Evolutionary conservation across 768 basidiomycete species (phyloP), one percentile per base, ranked within the genome.

Genomic region (Tricholomella constricta): DNA sequence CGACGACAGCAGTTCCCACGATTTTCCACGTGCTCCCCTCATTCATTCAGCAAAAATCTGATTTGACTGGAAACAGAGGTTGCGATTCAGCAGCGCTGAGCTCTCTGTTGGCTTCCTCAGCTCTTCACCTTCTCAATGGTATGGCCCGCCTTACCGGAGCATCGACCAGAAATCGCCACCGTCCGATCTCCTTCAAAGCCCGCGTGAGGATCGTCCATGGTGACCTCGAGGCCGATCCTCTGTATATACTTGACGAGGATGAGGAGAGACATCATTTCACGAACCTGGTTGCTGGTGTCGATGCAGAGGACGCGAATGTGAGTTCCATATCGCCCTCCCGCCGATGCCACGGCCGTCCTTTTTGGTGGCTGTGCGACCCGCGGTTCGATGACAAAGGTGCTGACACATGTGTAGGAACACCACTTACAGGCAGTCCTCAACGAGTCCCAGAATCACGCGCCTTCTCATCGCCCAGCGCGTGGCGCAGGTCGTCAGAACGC

Each of bases 241-340:
- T 87, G 58, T 80, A 89, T 54, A 82, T 89, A 58, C 88, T 90
- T 46, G 91, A 93, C 64, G 91, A 94, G 63, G 87, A 90, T 61
- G 86, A 89, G 74, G 88, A 86, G 77, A 86, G 84, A 59, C 79
- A 84, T 68, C 82, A 85, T 57, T 82, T 92, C 61, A 85, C 77
- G 48, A 86, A 79, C 60, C 73, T 78, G 45, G 91, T 89, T 20
- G 88, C 89, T 41, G 91, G 92, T 61, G 91, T 94, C 65, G 91
- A 94, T 68, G 88, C 88, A 68, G 91, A 94, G 77, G 91, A 94
- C 66, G 91, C 91, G 69, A 91, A 93, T 72, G 91, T 94, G 78
- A 85, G 91, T 80, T 63, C 60, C 62, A 62, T 65, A 62, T 65
- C 66, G 63, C 65, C 58, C 54, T 57, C 62, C 62, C 66, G 52